These are phyloP conservation scores for Pseudocercospora eumusae DNA, from an alignment of 2,329 filamentous ascomycete genomes.

Conservation along the genomic window DNA sequence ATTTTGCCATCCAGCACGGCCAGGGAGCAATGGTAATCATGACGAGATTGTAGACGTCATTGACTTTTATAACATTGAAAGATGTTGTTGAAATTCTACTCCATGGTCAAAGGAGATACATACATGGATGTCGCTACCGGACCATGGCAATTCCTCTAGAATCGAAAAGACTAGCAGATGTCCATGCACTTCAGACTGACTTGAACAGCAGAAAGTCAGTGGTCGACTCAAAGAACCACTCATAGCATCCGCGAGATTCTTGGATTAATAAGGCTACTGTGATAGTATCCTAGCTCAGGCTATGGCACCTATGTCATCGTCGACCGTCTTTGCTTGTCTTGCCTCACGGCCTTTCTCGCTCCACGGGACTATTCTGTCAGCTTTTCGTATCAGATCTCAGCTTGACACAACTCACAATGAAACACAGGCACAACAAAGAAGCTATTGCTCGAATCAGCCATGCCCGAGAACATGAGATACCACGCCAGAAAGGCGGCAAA, in stretches of 20 bases:
- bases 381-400: not conserved
- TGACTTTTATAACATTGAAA: not conserved
- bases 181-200: not conserved
- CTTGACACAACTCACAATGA: too few species aligned
- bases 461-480: too few species aligned
- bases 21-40: not conserved
- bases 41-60: conserved; percentile 1
- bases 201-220: not conserved
- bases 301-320: not conserved
- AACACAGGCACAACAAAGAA: not conserved
- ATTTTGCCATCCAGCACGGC: not conserved
- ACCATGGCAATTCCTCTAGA: too few species aligned
- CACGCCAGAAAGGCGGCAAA: too few species aligned
- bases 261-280: too few species aligned
- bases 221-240: not conserved
- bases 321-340: not conserved
- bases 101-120: not conserved
- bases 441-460: too few species aligned
- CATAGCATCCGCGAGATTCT: not conserved
- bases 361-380: not conserved
- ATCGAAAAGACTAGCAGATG: too few species aligned
- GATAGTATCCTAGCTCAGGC: too few species aligned
- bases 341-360: not conserved
- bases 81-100: not conserved
- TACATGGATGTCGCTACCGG: not conserved